Conservation (phyloP, 164 flowering plant species). For the Paratinospora sagittata region DNA sequence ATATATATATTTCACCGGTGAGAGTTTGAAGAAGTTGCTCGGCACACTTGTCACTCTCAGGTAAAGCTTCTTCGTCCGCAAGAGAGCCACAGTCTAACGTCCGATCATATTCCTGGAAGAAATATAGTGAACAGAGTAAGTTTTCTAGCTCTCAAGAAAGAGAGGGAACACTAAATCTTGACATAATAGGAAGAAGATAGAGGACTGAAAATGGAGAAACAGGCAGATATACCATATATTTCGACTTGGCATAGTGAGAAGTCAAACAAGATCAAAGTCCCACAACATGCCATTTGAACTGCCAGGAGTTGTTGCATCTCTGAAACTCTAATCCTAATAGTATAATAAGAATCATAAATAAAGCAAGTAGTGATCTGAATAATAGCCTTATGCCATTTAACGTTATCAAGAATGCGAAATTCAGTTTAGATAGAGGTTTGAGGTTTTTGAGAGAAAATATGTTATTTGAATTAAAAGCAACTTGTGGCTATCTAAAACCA, state of each 20-base stretch:
- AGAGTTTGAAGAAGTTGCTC: slow-evolving; percentile 18
- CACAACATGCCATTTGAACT: slow-evolving; percentile 76
- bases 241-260: slow-evolving; percentile 28
- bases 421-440: too few species aligned
- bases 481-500: too few species aligned
- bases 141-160: not conserved
- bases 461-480: too few species aligned
- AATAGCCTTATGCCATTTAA: too few species aligned
- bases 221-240: slow-evolving; percentile 39
- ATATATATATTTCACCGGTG: too few species aligned
- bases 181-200: not conserved
- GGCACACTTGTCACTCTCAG: slow-evolving; percentile 5
- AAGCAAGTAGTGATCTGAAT: not conserved
- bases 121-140: not conserved
- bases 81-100: slow-evolving; percentile 13
- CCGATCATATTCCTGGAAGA: slow-evolving; percentile 16
- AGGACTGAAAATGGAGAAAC: not conserved
- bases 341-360: not conserved
- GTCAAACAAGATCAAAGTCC: slow-evolving; percentile 65
- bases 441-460: too few species aligned
- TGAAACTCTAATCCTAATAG: slow-evolving; percentile 67
- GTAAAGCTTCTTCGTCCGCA: slow-evolving; percentile 18
- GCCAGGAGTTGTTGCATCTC: slow-evolving; percentile 47
- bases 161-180: not conserved
- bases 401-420: too few species aligned